Percentiles rank a stretch among this genome's conserved stretches.
These are phyloP conservation scores for Thoreauomyces humboldtii DNA, from an alignment of 192 early-diverging fungal genomes.

Conservation along the genomic window DNA sequence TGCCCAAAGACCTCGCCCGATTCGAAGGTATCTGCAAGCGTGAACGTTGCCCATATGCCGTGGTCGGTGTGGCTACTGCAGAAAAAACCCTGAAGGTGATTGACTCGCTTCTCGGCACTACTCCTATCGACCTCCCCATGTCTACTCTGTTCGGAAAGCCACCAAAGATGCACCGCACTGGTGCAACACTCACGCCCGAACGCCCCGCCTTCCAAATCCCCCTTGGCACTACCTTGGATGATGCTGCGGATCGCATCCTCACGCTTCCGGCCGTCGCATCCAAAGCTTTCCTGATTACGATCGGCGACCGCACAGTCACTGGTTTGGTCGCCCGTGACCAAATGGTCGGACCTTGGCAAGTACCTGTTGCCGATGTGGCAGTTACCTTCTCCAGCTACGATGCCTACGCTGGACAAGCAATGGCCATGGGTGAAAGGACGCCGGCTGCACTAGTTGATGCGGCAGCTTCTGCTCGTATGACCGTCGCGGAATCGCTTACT, in stretches of 20 bases:
- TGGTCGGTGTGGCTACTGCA: slow-evolving; percentile 83
- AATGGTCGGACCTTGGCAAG: slow-evolving; percentile 99
- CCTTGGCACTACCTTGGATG: slow-evolving; percentile 28
- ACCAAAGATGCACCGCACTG: slow-evolving; percentile 88
- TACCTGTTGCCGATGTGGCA: slow-evolving; percentile 95
- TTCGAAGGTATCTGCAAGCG: slow-evolving; percentile 80
- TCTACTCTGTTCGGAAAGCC: slow-evolving; percentile 93
- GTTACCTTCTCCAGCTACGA: slow-evolving; percentile 82
- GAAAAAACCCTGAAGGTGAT: slow-evolving; percentile 79
- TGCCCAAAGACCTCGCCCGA: slow-evolving; percentile 56
- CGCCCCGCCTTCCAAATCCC: slow-evolving; percentile 62
- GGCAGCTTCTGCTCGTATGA: slow-evolving; percentile 93
- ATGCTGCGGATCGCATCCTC: slow-evolving; percentile 75
- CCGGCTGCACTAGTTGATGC: slow-evolving; percentile 79
- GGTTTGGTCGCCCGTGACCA: slow-evolving; percentile 95
- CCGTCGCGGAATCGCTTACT: slow-evolving; percentile 89
- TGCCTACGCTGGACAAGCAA: slow-evolving; percentile 84
- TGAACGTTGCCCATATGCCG: slow-evolving; percentile 88
- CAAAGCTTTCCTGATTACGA: slow-evolving; percentile 96
- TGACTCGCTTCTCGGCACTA: slow-evolving; percentile 66
- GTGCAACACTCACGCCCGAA: slow-evolving; percentile 50
- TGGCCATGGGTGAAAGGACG: slow-evolving; percentile 97
- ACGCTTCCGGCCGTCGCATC: slow-evolving; percentile 84
- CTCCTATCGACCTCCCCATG: slow-evolving; percentile 95
- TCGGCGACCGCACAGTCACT: slow-evolving; percentile 94